Conservation (phyloP, 257 asterid genomes). For the Fraxinus quadrangulata region DNA sequence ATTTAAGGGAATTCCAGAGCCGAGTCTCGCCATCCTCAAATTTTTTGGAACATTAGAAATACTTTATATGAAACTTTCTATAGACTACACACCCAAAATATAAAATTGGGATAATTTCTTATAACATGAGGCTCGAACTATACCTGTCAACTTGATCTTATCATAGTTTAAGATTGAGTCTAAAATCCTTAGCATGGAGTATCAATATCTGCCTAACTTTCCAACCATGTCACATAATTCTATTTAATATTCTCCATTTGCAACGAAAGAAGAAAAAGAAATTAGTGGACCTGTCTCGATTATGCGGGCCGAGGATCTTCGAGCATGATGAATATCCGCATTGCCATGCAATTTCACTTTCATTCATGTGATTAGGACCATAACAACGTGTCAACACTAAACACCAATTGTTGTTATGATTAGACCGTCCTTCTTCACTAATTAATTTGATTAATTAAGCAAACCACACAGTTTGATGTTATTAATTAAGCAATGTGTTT, state of each 20-base stretch:
- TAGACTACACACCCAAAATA: too few relatives aligned
- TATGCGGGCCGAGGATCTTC: slow-evolving; percentile 1
- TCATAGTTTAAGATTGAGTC: too few relatives aligned
- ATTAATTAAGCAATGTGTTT: slow-evolving; percentile 25
- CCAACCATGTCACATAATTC: neutral
- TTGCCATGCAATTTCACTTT: slow-evolving; percentile 1
- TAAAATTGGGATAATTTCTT: too few relatives aligned
- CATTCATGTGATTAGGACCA: slow-evolving; percentile 23
- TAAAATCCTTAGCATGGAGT: too few relatives aligned
- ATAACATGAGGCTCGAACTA: too few relatives aligned
- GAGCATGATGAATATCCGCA: neutral
- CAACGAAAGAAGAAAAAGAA: neutral
- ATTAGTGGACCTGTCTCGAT: slow-evolving; percentile 3
- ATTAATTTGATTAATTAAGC: slow-evolving; percentile 11
- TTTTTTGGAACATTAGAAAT: too few relatives aligned
- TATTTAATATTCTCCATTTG: neutral
- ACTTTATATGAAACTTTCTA: too few relatives aligned
- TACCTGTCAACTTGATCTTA: too few relatives aligned
- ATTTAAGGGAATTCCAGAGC: too few relatives aligned
- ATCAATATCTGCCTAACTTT: neutral
- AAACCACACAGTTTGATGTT: neutral
- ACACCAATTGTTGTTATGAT: slow-evolving; percentile 9
- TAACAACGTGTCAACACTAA: slow-evolving; percentile 24
- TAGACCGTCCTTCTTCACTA: slow-evolving; percentile 3
- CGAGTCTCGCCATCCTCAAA: too few relatives aligned